Evolutionary conservation across 2,329 filamentous ascomycete genomes (phyloP).

Genomic region (Fusarium nanum): DNA sequence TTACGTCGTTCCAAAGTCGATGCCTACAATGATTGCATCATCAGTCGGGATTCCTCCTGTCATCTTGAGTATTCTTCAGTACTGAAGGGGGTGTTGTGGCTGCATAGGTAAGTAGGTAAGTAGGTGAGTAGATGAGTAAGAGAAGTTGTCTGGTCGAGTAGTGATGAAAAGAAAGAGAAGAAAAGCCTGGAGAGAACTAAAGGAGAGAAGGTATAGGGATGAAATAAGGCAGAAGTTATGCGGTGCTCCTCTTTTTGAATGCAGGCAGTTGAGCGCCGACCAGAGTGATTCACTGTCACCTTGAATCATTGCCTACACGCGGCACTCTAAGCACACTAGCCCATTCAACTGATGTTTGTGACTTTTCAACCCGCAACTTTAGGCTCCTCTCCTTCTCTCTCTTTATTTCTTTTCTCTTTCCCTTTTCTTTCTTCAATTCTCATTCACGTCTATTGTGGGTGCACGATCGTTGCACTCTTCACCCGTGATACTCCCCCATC

Average conservation of each 20-base stretch:
- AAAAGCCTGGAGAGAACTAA: fast-evolving
- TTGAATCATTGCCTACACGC: not conserved
- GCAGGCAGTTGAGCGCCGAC: not conserved
- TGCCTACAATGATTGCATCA: conserved; percentile 52
- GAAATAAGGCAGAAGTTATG: not conserved
- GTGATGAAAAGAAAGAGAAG: not conserved
- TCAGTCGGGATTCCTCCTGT: not conserved
- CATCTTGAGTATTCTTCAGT: not conserved
- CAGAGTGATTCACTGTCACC: not conserved
- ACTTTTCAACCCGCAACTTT: too few species aligned
- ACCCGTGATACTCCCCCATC: too few species aligned
- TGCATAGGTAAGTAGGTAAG: too few species aligned
- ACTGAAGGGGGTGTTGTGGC: not conserved
- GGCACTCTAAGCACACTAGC: too few species aligned
- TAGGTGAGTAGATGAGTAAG: not conserved
- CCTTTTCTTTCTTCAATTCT: too few species aligned
- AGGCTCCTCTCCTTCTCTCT: too few species aligned
- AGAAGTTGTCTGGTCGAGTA: fast-evolving
- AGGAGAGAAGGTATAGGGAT: fast-evolving
- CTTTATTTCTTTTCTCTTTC: too few species aligned
- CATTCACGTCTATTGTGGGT: too few species aligned
- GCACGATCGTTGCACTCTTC: too few species aligned
- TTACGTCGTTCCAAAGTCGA: conserved; percentile 62
- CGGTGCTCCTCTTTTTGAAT: not conserved
- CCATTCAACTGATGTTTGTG: too few species aligned